A percentile compares a stretch with the other conserved stretches of the same genome.
Conservation (phyloP, 2,329 filamentous ascomycete genomes). For the Gliomastix tumulicola region DNA sequence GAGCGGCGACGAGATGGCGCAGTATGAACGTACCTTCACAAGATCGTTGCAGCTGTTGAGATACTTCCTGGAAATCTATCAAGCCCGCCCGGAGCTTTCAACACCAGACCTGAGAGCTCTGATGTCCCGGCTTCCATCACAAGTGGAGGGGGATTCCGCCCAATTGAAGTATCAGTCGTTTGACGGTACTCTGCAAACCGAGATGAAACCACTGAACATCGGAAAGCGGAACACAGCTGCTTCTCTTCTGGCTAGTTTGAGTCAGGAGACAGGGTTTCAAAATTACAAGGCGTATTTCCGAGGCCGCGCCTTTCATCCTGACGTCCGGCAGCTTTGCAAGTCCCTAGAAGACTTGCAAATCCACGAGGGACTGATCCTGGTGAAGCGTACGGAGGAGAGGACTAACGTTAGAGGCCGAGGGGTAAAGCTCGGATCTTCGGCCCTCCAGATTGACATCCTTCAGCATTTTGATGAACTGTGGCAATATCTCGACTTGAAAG, state of each 20-base stretch:
- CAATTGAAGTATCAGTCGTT: slow-evolving; percentile 71
- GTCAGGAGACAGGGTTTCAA: slow-evolving; percentile 65
- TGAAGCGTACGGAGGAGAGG: slow-evolving; percentile 50
- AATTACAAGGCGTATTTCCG: slow-evolving; percentile 68
- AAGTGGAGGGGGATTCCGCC: slow-evolving; percentile 55
- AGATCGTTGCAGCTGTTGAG: slow-evolving; percentile 63
- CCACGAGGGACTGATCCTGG: slow-evolving; percentile 56
- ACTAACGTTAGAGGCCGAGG: slow-evolving; percentile 31
- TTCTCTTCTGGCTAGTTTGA: slow-evolving; percentile 61
- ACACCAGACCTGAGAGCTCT: slow-evolving; percentile 49
- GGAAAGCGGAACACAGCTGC: slow-evolving; percentile 64
- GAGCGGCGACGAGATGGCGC: slow-evolving; percentile 37
- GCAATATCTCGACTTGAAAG: slow-evolving; percentile 68
- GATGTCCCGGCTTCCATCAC: slow-evolving; percentile 41
- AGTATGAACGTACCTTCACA: slow-evolving; percentile 50
- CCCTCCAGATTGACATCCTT: slow-evolving; percentile 72
- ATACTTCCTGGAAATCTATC: slow-evolving; percentile 60
- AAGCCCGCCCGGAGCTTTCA: slow-evolving; percentile 52
- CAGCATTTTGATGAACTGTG: slow-evolving; percentile 81
- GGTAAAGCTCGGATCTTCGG: slow-evolving; percentile 44
- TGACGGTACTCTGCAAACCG: slow-evolving; percentile 50
- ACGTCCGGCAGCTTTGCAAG: slow-evolving; percentile 48
- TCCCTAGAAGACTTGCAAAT: slow-evolving; percentile 65
- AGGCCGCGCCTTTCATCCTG: slow-evolving; percentile 58
- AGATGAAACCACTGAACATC: slow-evolving; percentile 56